Percentiles rank a stretch among this genome's conserved stretches.
phyloP scores from a whole-genome alignment of 768 basidiomycete genomes.

The Rhodosporidiobolus odoratus region DNA sequence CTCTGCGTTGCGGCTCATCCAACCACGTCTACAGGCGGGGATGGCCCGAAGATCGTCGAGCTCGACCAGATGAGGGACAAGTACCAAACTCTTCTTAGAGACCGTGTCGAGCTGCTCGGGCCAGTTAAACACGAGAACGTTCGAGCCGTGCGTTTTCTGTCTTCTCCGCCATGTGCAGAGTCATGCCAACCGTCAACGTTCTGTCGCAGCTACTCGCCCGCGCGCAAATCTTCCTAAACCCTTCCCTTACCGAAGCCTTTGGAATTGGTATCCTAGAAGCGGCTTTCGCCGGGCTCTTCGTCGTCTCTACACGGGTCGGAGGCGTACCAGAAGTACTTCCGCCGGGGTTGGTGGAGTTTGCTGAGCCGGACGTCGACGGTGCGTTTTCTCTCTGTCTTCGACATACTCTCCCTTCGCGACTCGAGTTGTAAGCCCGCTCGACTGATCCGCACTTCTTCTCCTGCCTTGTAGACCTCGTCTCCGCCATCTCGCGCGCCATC shows the following conservation, averaged over 20 bases:
- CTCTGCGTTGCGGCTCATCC: not conserved
- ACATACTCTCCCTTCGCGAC: slow-evolving; percentile 2
- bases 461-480: slow-evolving; percentile 64
- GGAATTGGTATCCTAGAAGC: slow-evolving; percentile 98
- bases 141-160: slow-evolving; percentile 57
- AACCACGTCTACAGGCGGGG: slow-evolving; percentile 61
- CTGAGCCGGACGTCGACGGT: slow-evolving; percentile 91
- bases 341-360: slow-evolving; percentile 89
- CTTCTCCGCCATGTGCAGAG: not conserved
- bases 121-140: slow-evolving; percentile 75
- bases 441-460: not conserved
- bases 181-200: not conserved
- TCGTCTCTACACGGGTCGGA: slow-evolving; percentile 88
- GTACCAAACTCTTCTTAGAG: slow-evolving; percentile 64
- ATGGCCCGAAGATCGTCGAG: slow-evolving; percentile 91
- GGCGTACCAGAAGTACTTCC: slow-evolving; percentile 95
- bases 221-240: slow-evolving; percentile 89
- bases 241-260: slow-evolving; percentile 91
- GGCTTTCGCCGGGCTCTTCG: slow-evolving; percentile 86
- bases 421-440: too few species aligned
- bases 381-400: slow-evolving; percentile 43
- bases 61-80: slow-evolving; percentile 93
- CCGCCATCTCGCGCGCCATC: slow-evolving; percentile 76
- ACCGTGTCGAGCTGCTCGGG: slow-evolving; percentile 84
- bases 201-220: slow-evolving; percentile 64